A percentile compares a stretch with the other conserved stretches of the same genome.
phyloP scores from a whole-genome alignment of 805 yeast genomes.

The Hanseniaspora lachancei region DNA sequence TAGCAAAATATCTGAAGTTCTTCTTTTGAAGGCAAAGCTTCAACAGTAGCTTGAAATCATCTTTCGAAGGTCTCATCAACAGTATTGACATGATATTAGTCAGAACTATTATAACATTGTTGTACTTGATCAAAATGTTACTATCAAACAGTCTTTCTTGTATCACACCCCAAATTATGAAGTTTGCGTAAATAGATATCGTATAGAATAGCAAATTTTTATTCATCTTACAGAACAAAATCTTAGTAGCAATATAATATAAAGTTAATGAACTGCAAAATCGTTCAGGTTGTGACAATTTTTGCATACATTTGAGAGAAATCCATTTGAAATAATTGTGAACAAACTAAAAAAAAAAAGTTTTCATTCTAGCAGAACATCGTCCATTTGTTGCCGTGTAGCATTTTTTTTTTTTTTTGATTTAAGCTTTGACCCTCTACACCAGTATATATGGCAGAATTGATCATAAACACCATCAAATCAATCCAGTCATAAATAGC shows the following conservation, averaged over 20 bases:
- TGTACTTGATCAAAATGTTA: slow-evolving; percentile 50
- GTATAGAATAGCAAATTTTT: slow-evolving; percentile 24
- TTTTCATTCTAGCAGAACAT: too few species aligned
- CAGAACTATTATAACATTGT: slow-evolving; percentile 55
- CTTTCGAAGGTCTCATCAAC: slow-evolving; percentile 35
- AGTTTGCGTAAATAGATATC: slow-evolving; percentile 70
- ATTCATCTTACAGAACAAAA: background rate
- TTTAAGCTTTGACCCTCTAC: too few species aligned
- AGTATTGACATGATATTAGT: slow-evolving; percentile 52
- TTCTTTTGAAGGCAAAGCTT: slow-evolving; percentile 28
- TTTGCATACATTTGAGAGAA: background rate
- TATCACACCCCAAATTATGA: slow-evolving; percentile 79
- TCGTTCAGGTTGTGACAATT: background rate
- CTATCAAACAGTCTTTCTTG: slow-evolving; percentile 72
- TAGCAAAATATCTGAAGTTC: slow-evolving; percentile 32
- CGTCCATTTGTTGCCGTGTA: too few species aligned
- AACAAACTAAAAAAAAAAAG: background rate
- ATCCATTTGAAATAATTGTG: background rate
- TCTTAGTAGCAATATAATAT: background rate
- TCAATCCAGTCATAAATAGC: too few species aligned
- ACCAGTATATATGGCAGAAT: too few species aligned
- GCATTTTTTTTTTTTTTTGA: too few species aligned
- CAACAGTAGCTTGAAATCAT: slow-evolving; percentile 21
- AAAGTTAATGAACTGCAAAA: background rate
- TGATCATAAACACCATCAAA: too few species aligned